These are phyloP conservation scores for Coemansia sp. DNA, from an alignment of 192 early-diverging fungal genomes.

Conservation along the genomic window DNA sequence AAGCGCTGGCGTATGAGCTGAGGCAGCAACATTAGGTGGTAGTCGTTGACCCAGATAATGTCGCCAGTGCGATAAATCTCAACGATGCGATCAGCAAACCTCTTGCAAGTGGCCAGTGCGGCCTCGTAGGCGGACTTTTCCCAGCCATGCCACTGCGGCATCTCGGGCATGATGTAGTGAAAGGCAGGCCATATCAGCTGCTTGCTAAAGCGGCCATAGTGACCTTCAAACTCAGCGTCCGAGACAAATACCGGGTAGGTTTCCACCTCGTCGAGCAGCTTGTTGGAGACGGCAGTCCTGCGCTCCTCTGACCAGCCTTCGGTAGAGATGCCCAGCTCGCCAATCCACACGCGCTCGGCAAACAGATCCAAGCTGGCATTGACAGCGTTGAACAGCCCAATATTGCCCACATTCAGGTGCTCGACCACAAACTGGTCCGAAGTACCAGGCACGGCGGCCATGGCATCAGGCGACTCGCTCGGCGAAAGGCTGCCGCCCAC, in stretches of 20 bases:
- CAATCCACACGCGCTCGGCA: slow-evolving; percentile 70
- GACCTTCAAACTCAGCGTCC: slow-evolving; percentile 83
- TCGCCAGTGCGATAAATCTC: slow-evolving; percentile 79
- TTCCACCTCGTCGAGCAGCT: slow-evolving; percentile 64
- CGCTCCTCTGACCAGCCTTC: slow-evolving; percentile 66
- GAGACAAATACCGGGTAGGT: slow-evolving; percentile 80
- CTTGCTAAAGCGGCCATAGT: slow-evolving; percentile 94
- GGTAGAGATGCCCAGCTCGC: slow-evolving; percentile 76
- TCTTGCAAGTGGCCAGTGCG: slow-evolving; percentile 80
- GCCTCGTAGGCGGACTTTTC: slow-evolving; percentile 82
- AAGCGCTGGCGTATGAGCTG: slow-evolving; percentile 80
- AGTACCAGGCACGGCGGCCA: slow-evolving; percentile 32
- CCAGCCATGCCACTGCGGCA: slow-evolving; percentile 76
- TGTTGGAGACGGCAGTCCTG: slow-evolving; percentile 60
- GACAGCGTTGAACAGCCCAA: slow-evolving; percentile 93
- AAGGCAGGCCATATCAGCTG: slow-evolving; percentile 98
- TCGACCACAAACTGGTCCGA: slow-evolving; percentile 67
- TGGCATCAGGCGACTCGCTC: slow-evolving; percentile 9
- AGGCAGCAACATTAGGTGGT: slow-evolving; percentile 94
- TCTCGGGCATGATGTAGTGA: slow-evolving; percentile 92
- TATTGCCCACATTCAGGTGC: slow-evolving; percentile 79
- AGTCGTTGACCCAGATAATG: slow-evolving; percentile 98
- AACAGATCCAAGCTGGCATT: slow-evolving; percentile 64
- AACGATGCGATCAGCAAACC: slow-evolving; percentile 81
- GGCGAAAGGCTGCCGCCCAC: background rate